Conservation (phyloP, 768 basidiomycete genomes). For the Lanmaoa pseudosensibilis region DNA sequence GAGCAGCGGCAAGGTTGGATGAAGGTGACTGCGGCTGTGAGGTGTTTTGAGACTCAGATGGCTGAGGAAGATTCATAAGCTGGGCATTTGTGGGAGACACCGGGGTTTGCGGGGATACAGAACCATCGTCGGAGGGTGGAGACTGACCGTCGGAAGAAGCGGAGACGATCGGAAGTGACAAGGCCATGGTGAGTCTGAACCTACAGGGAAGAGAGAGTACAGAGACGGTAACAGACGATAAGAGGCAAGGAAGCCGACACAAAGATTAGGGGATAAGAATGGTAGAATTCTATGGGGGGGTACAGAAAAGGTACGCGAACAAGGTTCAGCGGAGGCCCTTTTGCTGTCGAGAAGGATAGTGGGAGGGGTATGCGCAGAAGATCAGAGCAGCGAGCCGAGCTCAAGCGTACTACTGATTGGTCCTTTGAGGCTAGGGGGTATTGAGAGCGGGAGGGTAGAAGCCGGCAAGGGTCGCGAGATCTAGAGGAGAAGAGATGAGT, state of each 20-base stretch:
- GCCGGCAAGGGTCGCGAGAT: slow-evolving; percentile 96
- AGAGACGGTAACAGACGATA: slow-evolving; percentile 7
- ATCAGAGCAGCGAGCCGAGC: slow-evolving; percentile 61
- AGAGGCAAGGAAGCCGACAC: background rate
- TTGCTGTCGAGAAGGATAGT: slow-evolving; percentile 20
- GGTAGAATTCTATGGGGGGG: slow-evolving; percentile 28
- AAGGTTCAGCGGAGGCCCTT: slow-evolving; percentile 43
- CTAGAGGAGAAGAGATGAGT: slow-evolving; percentile 34
- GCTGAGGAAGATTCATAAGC: slow-evolving; percentile 35
- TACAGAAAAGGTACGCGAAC: slow-evolving; percentile 45
- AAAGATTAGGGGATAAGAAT: slow-evolving; percentile 17
- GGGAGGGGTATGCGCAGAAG: slow-evolving; percentile 24
- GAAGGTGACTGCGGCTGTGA: slow-evolving; percentile 24
- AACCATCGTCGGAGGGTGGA: slow-evolving; percentile 43
- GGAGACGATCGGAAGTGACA: slow-evolving; percentile 42
- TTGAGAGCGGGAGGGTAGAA: slow-evolving; percentile 53
- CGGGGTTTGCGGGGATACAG: slow-evolving; percentile 50
- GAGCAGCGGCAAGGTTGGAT: slow-evolving; percentile 30
- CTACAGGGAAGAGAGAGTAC: slow-evolving; percentile 16
- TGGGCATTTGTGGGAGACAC: slow-evolving; percentile 40
- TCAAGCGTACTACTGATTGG: slow-evolving; percentile 60
- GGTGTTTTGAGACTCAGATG: slow-evolving; percentile 26
- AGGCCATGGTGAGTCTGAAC: slow-evolving; percentile 27
- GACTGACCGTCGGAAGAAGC: slow-evolving; percentile 41
- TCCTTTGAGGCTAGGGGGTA: slow-evolving; percentile 36